Evolutionary conservation across 352 stramenopile genomes (phyloP).

Genomic region (Globisporangium nagaii): DNA sequence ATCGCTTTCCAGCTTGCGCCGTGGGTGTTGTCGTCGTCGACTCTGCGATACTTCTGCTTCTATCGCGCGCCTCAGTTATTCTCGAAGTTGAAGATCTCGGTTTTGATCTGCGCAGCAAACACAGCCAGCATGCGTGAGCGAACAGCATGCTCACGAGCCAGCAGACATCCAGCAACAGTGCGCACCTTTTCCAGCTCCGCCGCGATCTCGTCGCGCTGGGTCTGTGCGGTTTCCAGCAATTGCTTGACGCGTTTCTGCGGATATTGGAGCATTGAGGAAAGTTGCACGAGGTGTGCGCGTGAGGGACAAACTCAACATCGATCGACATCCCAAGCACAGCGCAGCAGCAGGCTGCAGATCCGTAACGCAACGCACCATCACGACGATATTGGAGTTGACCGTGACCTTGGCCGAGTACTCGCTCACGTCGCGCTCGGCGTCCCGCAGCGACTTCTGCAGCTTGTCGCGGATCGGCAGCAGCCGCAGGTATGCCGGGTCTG

Average conservation of each 20-base stretch:
- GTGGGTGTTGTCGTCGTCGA: too few species aligned
- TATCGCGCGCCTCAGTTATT: background rate
- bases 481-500: slow-evolving; percentile 60
- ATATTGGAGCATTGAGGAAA: slow-evolving; percentile 61
- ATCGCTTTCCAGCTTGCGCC: too few species aligned
- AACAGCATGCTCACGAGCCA: background rate
- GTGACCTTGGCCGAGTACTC: slow-evolving; percentile 62
- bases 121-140: background rate
- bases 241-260: slow-evolving; percentile 44
- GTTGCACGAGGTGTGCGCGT: background rate
- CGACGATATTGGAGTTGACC: slow-evolving; percentile 75
- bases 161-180: background rate
- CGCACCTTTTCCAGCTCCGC: slow-evolving; percentile 47
- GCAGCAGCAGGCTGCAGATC: too few species aligned
- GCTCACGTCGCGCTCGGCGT: slow-evolving; percentile 60
- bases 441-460: slow-evolving; percentile 61
- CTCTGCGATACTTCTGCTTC: background rate
- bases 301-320: background rate
- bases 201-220: slow-evolving; percentile 44
- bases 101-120: background rate
- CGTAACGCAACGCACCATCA: slow-evolving; percentile 76
- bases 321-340: background rate
- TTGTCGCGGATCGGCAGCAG: slow-evolving; percentile 53
- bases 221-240: slow-evolving; percentile 64
- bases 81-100: slow-evolving; percentile 3